phyloP scores from a whole-genome alignment of 2,329 filamentous ascomycete genomes.

The Colletotrichum aenigma region DNA sequence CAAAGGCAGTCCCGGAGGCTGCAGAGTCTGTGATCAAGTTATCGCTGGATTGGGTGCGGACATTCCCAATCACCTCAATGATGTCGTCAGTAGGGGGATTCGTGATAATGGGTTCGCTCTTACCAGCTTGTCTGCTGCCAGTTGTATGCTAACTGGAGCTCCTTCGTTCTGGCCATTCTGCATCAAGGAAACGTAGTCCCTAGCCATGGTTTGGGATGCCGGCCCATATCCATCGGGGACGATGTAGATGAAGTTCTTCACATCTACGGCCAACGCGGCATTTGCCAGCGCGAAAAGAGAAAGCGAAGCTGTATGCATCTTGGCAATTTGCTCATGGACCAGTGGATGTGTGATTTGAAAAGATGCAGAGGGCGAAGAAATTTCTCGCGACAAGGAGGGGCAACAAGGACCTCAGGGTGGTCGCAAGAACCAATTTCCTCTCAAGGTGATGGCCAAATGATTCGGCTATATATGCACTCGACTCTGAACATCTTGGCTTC shows the following conservation, averaged over 20 bases:
- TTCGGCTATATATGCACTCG: neutral
- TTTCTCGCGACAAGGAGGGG: neutral
- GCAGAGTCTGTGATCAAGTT: conserved; percentile 45
- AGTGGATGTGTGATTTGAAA: neutral
- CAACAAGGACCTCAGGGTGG: neutral
- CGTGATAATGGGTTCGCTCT: neutral
- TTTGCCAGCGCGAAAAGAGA: neutral
- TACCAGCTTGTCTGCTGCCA: conserved; percentile 25
- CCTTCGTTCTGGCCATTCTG: conserved; percentile 23
- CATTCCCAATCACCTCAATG: conserved; percentile 31
- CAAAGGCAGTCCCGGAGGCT: conserved; percentile 42
- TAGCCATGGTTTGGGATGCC: conserved; percentile 32
- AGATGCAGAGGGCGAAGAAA: neutral
- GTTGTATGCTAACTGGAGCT: conserved; percentile 22
- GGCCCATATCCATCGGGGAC: conserved; percentile 34
- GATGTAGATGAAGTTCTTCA: conserved; percentile 36
- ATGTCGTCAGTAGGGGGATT: neutral
- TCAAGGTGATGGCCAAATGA: neutral
- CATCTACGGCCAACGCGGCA: conserved; percentile 7
- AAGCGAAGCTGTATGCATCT: conserved; percentile 14
- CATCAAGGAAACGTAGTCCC: conserved; percentile 27
- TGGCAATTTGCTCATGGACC: neutral
- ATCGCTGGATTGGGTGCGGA: conserved; percentile 31
- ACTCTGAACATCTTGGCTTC: neutral
- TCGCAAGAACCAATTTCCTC: neutral